A percentile compares a stretch with the other conserved stretches of the same genome.
These are phyloP conservation scores for Camelina neglecta DNA, from an alignment of 345 rosid genomes.

Conservation along the genomic window DNA sequence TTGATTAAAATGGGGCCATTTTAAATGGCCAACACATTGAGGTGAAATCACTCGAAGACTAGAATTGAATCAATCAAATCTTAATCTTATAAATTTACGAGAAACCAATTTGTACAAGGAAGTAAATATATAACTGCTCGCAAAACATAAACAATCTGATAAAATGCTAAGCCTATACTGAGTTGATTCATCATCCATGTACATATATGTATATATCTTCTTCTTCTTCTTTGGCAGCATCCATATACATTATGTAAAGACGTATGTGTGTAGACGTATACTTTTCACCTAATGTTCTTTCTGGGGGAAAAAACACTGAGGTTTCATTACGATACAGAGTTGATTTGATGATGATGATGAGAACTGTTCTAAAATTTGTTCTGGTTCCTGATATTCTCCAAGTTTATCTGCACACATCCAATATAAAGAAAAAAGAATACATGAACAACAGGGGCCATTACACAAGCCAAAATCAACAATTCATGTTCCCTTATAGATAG, in stretches of 20 bases:
- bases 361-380: constrained; percentile 10
- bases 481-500: not conserved
- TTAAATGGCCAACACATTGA: no score
- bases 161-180: constrained; percentile 22
- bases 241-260: not conserved
- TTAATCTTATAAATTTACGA: constrained; percentile 7
- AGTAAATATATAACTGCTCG: not conserved
- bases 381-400: constrained; percentile 42
- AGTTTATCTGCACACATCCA: constrained; percentile 40
- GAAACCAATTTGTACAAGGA: constrained; percentile 29
- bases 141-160: not conserved
- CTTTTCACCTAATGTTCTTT: constrained; percentile 26
- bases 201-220: constrained; percentile 5
- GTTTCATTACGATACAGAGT: constrained; percentile 14
- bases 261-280: not conserved
- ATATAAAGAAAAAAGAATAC: not conserved
- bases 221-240: not conserved
- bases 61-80: constrained; percentile 5
- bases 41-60: constrained; percentile 3
- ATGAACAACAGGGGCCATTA: constrained; percentile 1
- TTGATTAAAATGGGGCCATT: no score
- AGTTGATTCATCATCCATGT: constrained; percentile 17
- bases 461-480: constrained; percentile 16
- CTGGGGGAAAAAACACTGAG: constrained; percentile 14
- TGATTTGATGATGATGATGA: constrained; percentile 17